These are phyloP conservation scores for Emmonsiellopsis sp. DNA, from an alignment of 2,329 filamentous ascomycete species.

Conservation along the genomic window DNA sequence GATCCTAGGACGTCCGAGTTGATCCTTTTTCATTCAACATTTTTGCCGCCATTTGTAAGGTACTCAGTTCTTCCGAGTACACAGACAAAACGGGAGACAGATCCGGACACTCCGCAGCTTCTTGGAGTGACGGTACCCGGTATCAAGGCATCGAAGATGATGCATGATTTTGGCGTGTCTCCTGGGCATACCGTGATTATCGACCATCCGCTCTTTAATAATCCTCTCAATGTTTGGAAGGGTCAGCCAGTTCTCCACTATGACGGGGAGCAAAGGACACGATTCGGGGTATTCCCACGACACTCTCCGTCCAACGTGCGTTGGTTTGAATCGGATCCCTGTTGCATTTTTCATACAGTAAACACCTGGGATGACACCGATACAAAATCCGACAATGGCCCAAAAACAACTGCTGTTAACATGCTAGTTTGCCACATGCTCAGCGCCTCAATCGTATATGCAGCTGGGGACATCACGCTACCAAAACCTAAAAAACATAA, in stretches of 20 bases:
- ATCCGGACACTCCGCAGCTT: slow-evolving; percentile 18
- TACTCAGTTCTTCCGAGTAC: slow-evolving; percentile 50
- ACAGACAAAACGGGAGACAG: slow-evolving; percentile 15
- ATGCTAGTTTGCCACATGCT: slow-evolving; percentile 59
- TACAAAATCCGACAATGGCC: slow-evolving; percentile 9
- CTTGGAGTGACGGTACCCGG: slow-evolving; percentile 52
- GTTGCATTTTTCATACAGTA: slow-evolving; percentile 63
- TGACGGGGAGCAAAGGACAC: slow-evolving; percentile 46
- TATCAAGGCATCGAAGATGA: slow-evolving; percentile 57
- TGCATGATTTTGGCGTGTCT: slow-evolving; percentile 67
- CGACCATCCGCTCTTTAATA: slow-evolving; percentile 57
- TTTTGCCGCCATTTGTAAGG: slow-evolving; percentile 55
- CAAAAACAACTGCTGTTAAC: slow-evolving; percentile 41
- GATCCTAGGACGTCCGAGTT: slow-evolving; percentile 57
- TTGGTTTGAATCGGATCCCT: slow-evolving; percentile 60
- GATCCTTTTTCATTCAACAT: slow-evolving; percentile 58
- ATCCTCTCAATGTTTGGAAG: slow-evolving; percentile 32
- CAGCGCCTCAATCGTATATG: slow-evolving; percentile 55
- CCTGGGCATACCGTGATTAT: slow-evolving; percentile 54
- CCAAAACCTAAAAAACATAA: slow-evolving; percentile 49
- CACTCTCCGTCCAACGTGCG: slow-evolving; percentile 46
- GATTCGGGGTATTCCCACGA: slow-evolving; percentile 60
- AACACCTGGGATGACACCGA: slow-evolving; percentile 55
- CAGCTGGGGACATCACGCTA: slow-evolving; percentile 51
- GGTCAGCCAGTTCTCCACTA: slow-evolving; percentile 51